phyloP scores from a whole-genome alignment of 2,329 filamentous ascomycete genomes.

The Aulographum hederae region DNA sequence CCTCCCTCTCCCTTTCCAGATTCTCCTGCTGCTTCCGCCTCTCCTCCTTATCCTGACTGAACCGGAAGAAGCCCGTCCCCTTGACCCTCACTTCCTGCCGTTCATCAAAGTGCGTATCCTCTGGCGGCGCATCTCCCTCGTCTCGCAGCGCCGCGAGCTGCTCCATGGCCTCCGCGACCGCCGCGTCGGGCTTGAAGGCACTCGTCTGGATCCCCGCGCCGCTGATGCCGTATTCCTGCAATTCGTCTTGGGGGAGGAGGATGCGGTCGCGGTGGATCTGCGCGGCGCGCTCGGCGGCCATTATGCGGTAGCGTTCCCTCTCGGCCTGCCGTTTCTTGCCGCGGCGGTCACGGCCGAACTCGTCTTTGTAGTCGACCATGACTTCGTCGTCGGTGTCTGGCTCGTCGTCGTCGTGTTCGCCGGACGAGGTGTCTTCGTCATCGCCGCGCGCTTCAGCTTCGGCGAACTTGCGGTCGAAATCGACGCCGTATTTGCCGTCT shows the following conservation, averaged over 20 bases:
- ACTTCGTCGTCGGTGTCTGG: constrained; percentile 32
- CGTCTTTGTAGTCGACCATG: constrained; percentile 74
- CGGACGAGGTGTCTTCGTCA: constrained; percentile 18
- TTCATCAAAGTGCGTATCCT: constrained; percentile 71
- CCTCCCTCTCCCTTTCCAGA: constrained; percentile 45
- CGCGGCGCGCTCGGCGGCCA: constrained; percentile 32
- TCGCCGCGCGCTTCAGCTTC: constrained; percentile 36
- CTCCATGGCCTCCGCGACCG: constrained; percentile 50
- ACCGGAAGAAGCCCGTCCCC: constrained; percentile 82
- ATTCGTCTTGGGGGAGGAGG: constrained; percentile 46
- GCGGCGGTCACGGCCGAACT: constrained; percentile 68
- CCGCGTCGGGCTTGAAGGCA: constrained; percentile 64
- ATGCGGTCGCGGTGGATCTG: constrained; percentile 53
- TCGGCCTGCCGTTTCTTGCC: constrained; percentile 50
- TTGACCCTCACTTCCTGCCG: constrained; percentile 68
- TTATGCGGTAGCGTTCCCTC: constrained; percentile 26
- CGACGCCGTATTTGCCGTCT: constrained; percentile 50
- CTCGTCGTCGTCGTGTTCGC: constrained; percentile 18
- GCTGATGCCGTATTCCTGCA: constrained; percentile 56
- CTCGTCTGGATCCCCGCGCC: constrained; percentile 70
- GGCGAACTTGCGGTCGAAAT: constrained; percentile 94
- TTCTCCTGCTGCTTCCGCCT: constrained; percentile 57
- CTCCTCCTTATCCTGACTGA: constrained; percentile 55
- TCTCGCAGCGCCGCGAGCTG: constrained; percentile 62
- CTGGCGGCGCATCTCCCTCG: constrained; percentile 61